Evolutionary conservation across 2,329 filamentous ascomycete species (phyloP).

Genomic region (Ceratocystis lukuohia): DNA sequence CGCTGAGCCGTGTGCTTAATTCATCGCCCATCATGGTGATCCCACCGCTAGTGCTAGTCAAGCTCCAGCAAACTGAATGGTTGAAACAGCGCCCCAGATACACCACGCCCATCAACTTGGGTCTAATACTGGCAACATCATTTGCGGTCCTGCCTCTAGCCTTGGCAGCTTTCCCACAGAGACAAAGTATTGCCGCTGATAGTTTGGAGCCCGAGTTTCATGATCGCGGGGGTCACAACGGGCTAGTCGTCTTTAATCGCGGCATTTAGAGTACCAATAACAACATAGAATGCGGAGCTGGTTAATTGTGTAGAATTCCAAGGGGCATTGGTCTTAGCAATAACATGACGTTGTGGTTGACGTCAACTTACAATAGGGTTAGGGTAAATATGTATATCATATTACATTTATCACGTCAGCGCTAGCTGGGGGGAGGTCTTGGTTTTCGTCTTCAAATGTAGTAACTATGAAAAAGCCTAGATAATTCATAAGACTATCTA

Average conservation of each 20-base stretch:
- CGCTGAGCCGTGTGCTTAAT: conserved; percentile 80
- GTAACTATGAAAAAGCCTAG: too few relatives aligned
- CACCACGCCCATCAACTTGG: conserved; percentile 72
- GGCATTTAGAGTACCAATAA: conserved; percentile 50
- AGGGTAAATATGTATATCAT: too few relatives aligned
- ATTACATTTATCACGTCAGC: too few relatives aligned
- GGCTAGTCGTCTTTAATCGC: conserved; percentile 89
- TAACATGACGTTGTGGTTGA: too few relatives aligned
- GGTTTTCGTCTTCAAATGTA: too few relatives aligned
- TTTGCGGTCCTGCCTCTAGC: conserved; percentile 82
- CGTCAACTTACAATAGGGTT: too few relatives aligned
- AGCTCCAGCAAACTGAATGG: conserved; percentile 74
- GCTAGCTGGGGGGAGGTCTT: too few relatives aligned
- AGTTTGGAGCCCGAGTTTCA: conserved; percentile 78
- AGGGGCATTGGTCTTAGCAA: too few relatives aligned
- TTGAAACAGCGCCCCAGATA: conserved; percentile 57
- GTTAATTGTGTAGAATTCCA: neutral
- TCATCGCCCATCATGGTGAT: conserved; percentile 95
- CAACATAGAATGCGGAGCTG: neutral
- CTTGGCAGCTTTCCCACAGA: conserved; percentile 81
- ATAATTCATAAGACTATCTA: too few relatives aligned
- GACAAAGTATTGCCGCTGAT: conserved; percentile 64
- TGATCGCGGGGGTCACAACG: conserved; percentile 61
- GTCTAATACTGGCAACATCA: conserved; percentile 72
- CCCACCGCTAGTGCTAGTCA: conserved; percentile 72